Evolutionary conservation across 306 rosid genomes (phyloP), one percentile per base, ranked within the genome.

Genomic region (Geum urbanum): DNA sequence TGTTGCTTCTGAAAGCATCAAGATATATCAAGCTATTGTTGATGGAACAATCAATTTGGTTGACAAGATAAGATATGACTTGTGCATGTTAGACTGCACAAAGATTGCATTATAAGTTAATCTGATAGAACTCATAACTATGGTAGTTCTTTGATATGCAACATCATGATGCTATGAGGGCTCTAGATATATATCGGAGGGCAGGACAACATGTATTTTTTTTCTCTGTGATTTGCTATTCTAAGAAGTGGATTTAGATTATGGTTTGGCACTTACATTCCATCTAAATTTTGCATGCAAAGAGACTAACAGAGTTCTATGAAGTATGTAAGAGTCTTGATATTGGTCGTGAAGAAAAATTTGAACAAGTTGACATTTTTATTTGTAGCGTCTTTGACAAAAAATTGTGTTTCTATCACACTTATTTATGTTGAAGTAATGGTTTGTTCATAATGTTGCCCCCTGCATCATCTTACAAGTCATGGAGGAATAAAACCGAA

Each of bases 71-170:
- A 66, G 72, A 66, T 73, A 39, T 79, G 44, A 61, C 57, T 51
- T 37, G 73, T 16, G 72, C 70, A 84, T 59, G 44, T 67, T 77
- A 54, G 72, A 71, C 47, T 55, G 51, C 55, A 45, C 3, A 1
- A 50, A 67, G 71, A 50, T 74, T 78, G 52, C 18, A 63, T 68
- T 69, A 67, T 77, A 44, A 74, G 68, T 72, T 77, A 70, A 52
- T 81, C 27, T 32, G 63, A 74, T 68, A 78, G 19, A 78, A 62
- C 47, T 74, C 47, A 51, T 49, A 67, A 63, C 65, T 67, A 66
- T 76, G 73, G 63, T 95, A 91, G 99, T 91, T 95, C 79, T 95
- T 95, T 76, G 99, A 95, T 91, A 95, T 95, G 99, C 89, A 89
- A 79, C 95, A 87, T 16, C 70, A 72, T 56, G 96, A 91, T 77